Evolutionary conservation across 2,329 filamentous ascomycete species (phyloP).

Genomic region (Neonectria neomacrospora): DNA sequence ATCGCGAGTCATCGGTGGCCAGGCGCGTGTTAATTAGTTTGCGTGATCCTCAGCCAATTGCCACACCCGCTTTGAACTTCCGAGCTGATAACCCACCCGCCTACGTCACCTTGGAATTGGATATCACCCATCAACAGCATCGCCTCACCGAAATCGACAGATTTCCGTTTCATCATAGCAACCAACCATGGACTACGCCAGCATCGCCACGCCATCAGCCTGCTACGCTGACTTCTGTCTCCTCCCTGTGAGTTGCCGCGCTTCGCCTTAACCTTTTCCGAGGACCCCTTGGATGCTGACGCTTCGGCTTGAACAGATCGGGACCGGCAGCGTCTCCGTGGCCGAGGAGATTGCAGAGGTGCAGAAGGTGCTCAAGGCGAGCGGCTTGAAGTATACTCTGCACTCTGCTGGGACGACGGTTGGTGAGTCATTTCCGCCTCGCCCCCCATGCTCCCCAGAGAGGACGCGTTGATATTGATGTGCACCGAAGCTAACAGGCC

Average conservation of each 20-base stretch:
- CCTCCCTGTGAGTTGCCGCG: constrained; percentile 72
- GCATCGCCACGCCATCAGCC: constrained; percentile 72
- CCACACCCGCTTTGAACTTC: constrained; percentile 17
- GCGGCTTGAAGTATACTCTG: constrained; percentile 86
- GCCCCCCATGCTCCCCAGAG: not conserved
- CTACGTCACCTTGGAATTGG: constrained; percentile 12
- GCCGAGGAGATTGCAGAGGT: constrained; percentile 89
- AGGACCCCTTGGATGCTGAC: constrained; percentile 17
- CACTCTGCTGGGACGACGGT: constrained; percentile 94
- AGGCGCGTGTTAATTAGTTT: constrained; percentile 9
- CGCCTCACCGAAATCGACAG: not conserved
- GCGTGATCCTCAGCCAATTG: constrained; percentile 36
- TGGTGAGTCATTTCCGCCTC: constrained; percentile 64
- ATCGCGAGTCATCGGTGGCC: constrained; percentile 31
- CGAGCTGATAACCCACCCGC: constrained; percentile 5
- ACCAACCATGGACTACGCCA: constrained; percentile 57
- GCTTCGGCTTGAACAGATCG: constrained; percentile 66
- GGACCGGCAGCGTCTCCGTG: constrained; percentile 80
- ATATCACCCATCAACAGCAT: constrained; percentile 2
- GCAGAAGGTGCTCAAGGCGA: constrained; percentile 83
- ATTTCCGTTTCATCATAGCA: not conserved
- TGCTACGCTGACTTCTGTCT: constrained; percentile 94
- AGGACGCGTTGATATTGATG: no score
- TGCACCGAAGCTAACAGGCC: not conserved
- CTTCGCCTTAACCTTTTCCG: not conserved